A percentile compares a stretch with the other conserved stretches of the same genome.
Evolutionary conservation across 345 rosid genomes (phyloP).

Genomic region (Clausena lansium): DNA sequence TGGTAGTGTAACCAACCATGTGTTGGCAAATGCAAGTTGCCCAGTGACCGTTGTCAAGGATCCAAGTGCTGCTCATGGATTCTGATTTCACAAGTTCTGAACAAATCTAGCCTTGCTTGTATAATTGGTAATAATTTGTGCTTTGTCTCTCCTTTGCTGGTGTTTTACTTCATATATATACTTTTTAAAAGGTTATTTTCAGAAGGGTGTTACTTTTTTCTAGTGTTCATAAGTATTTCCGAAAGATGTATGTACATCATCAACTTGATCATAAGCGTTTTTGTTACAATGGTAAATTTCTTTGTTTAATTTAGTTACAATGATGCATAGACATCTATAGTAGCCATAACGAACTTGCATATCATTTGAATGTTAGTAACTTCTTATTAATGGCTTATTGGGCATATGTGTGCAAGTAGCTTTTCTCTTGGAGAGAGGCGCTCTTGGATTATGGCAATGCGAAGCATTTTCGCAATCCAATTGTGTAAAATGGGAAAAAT

Average conservation of each 20-base stretch:
- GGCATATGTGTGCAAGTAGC: constrained; percentile 12
- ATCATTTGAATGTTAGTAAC: background rate
- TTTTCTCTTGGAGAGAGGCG: constrained; percentile 33
- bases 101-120: background rate
- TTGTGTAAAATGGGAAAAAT: constrained; percentile 14
- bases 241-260: background rate
- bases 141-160: background rate
- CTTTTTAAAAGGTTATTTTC: background rate
- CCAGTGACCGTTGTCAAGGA: constrained; percentile 60
- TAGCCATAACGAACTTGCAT: background rate
- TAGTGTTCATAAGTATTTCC: background rate
- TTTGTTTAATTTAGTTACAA: background rate
- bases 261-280: background rate
- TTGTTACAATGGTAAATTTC: background rate
- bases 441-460: constrained; percentile 19
- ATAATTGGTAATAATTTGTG: background rate
- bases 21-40: constrained; percentile 48
- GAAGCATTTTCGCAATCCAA: constrained; percentile 28
- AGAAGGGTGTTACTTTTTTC: background rate
- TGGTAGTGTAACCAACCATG: constrained; percentile 60
- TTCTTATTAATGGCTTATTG: background rate
- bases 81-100: background rate
- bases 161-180: background rate
- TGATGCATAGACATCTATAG: background rate
- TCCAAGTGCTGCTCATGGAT: background rate